phyloP scores from a whole-genome alignment of 805 yeast genomes.

The Candida adriatica region DNA sequence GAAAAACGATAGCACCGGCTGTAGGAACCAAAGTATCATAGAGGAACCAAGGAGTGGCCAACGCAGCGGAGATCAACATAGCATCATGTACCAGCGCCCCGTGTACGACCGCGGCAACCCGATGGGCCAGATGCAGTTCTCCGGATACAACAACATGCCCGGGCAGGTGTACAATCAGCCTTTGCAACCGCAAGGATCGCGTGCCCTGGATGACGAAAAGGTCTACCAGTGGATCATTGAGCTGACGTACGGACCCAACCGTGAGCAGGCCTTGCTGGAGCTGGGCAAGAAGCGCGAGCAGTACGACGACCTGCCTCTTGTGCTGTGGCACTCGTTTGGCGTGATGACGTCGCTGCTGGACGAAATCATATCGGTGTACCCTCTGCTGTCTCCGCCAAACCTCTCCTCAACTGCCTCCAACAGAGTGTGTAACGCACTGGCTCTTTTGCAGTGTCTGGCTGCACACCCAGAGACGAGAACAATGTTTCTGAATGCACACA shows the following conservation, averaged over 20 bases:
- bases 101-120: too few species aligned
- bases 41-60: too few species aligned
- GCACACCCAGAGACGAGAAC: constrained; percentile 88
- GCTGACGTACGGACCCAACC: constrained; percentile 80
- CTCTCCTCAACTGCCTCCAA: constrained; percentile 83
- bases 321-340: constrained; percentile 93
- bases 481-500: constrained; percentile 79
- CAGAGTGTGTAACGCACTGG: constrained; percentile 92
- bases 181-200: constrained; percentile 14
- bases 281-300: constrained; percentile 92
- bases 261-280: constrained; percentile 89
- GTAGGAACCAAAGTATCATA: too few species aligned
- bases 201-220: constrained; percentile 66
- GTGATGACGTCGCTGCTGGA: constrained; percentile 89
- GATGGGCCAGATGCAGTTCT: too few species aligned
- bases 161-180: too few species aligned
- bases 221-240: constrained; percentile 89
- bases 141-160: too few species aligned
- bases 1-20: too few species aligned
- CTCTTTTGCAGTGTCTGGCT: constrained; percentile 93
- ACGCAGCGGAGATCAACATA: too few species aligned
- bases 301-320: constrained; percentile 87
- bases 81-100: too few species aligned
- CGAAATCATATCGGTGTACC: constrained; percentile 87
- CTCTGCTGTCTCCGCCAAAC: constrained; percentile 79